Conservation (phyloP, 2,329 filamentous ascomycete species). For the Xylaria sp. region DNA sequence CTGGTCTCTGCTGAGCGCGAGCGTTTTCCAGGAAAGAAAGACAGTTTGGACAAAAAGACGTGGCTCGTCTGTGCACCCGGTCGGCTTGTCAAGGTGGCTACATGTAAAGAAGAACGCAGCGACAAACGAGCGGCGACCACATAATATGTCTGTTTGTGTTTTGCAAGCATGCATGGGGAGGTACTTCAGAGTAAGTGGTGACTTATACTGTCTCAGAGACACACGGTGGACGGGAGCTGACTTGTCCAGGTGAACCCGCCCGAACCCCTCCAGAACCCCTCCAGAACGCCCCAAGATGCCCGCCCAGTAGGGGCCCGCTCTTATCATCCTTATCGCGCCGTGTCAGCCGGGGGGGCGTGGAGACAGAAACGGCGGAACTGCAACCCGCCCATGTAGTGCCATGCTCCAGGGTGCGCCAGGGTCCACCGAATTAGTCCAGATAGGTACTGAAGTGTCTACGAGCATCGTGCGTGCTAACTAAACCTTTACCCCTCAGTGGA, state of each 20-base stretch:
- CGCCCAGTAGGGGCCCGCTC: slow-evolving; percentile 3
- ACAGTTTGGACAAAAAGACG: slow-evolving; percentile 11
- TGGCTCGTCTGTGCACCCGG: slow-evolving; percentile 19
- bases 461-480: neutral
- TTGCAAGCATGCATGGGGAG: neutral
- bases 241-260: slow-evolving; percentile 46
- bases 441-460: slow-evolving; percentile 6
- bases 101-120: slow-evolving; percentile 15
- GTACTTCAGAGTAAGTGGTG: slow-evolving; percentile 21
- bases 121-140: slow-evolving; percentile 27
- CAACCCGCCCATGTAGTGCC: neutral
- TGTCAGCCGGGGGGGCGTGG: slow-evolving; percentile 22
- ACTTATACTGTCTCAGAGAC: slow-evolving; percentile 37
- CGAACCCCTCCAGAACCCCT: slow-evolving; percentile 23
- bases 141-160: slow-evolving; percentile 5
- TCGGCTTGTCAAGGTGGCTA: slow-evolving; percentile 15
- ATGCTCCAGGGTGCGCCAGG: slow-evolving; percentile 2
- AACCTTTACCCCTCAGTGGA: slow-evolving; percentile 32
- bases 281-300: neutral
- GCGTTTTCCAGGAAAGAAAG: too few relatives aligned
- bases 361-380: slow-evolving; percentile 1
- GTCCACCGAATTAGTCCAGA: slow-evolving; percentile 6
- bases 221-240: slow-evolving; percentile 37
- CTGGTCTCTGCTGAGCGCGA: too few relatives aligned
- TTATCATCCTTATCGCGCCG: slow-evolving; percentile 32